phyloP scores from a whole-genome alignment of 768 basidiomycete species.

The Boletus tylopilopsis region DNA sequence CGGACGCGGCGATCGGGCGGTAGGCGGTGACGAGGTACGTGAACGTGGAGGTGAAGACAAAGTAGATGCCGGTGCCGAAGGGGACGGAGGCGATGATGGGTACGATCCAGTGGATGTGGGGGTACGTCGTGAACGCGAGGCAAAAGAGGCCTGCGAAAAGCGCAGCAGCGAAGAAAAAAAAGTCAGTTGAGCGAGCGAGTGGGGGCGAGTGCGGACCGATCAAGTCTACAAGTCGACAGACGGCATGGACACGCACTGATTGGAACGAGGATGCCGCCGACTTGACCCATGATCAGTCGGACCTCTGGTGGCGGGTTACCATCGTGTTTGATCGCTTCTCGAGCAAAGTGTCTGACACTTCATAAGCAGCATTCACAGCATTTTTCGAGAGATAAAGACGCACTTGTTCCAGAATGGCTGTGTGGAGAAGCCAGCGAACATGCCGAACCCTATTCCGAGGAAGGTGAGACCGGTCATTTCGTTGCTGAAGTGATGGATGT shows the following conservation, averaged over 20 bases:
- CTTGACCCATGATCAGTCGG: constrained; percentile 60
- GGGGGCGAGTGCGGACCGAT: not conserved
- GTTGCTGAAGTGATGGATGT: constrained; percentile 48
- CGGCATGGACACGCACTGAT: constrained; percentile 44
- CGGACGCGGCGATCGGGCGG: constrained; percentile 52
- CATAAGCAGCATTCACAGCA: not conserved
- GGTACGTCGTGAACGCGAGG: constrained; percentile 53
- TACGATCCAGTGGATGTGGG: constrained; percentile 43
- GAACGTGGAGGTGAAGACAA: constrained; percentile 67
- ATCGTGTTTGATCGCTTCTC: constrained; percentile 36
- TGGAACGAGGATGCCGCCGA: constrained; percentile 65
- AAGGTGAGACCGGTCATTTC: constrained; percentile 49
- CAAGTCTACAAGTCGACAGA: not conserved
- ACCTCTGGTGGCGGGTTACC: constrained; percentile 61
- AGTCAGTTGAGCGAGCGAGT: too few species aligned
- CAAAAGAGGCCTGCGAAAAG: constrained; percentile 40
- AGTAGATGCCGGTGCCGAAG: constrained; percentile 55
- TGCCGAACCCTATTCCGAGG: constrained; percentile 48
- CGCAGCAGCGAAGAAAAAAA: not conserved
- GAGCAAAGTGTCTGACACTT: constrained; percentile 33
- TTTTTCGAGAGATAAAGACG: not conserved
- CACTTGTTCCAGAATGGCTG: constrained; percentile 47
- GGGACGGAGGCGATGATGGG: constrained; percentile 43
- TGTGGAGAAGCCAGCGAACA: constrained; percentile 35
- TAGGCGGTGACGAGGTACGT: constrained; percentile 53